Evolutionary conservation across 768 basidiomycete species (phyloP).

Genomic region (Astraeus odoratus): DNA sequence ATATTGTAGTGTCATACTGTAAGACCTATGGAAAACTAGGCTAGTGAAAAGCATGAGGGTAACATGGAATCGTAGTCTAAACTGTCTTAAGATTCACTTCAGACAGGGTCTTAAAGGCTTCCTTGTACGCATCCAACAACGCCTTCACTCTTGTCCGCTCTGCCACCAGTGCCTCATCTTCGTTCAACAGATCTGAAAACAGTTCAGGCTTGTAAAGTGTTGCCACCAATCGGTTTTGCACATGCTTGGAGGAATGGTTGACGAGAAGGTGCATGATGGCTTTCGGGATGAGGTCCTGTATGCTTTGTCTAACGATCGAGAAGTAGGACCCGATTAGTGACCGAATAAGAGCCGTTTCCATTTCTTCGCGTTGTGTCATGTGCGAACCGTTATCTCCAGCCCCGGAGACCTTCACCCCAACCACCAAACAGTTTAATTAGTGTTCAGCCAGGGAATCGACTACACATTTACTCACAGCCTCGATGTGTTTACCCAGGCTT

Average conservation of each 20-base stretch:
- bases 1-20: not conserved
- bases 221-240: constrained; percentile 95
- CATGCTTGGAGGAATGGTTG: constrained; percentile 92
- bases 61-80: constrained; percentile 16
- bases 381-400: constrained; percentile 50
- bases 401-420: constrained; percentile 39
- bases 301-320: constrained; percentile 90
- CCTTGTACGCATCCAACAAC: constrained; percentile 92
- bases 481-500: constrained; percentile 94
- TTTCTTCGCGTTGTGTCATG: constrained; percentile 81
- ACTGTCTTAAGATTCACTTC: constrained; percentile 72
- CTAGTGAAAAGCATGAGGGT: not conserved
- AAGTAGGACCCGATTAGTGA: constrained; percentile 96
- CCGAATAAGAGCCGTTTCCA: constrained; percentile 94
- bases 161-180: constrained; percentile 92
- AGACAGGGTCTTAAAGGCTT: constrained; percentile 81
- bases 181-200: constrained; percentile 85
- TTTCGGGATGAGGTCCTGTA: constrained; percentile 95
- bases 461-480: constrained; percentile 66
- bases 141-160: constrained; percentile 93
- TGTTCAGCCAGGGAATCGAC: not conserved
- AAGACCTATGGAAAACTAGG: too few species aligned
- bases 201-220: constrained; percentile 91
- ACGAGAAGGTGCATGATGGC: constrained; percentile 98
- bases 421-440: constrained; percentile 4